These are phyloP conservation scores for Geranium incanum DNA, from an alignment of 441 rosid genomes.

Conservation along the genomic window DNA sequence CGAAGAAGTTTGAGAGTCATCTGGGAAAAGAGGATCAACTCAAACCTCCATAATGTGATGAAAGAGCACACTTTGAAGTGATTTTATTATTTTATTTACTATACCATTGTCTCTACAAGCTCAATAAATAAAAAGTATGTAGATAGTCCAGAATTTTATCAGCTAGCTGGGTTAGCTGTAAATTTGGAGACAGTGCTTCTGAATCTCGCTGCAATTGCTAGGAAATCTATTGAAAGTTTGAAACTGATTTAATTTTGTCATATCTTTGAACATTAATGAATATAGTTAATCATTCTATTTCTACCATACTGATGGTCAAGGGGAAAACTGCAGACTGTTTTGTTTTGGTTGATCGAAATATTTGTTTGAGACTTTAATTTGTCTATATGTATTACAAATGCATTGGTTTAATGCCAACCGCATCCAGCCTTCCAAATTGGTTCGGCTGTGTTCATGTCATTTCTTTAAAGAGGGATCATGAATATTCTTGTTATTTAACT, in stretches of 20 bases:
- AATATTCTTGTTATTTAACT: background rate
- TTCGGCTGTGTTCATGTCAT: no score
- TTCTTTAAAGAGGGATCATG: conserved; percentile 1
- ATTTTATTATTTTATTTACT: no score
- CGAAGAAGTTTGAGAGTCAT: background rate
- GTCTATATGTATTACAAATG: background rate
- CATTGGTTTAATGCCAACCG: background rate
- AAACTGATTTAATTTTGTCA: background rate
- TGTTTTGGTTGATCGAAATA: background rate
- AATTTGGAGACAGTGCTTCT: background rate
- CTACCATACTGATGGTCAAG: background rate
- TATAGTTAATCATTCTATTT: background rate
- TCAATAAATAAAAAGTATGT: background rate
- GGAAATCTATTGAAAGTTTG: background rate
- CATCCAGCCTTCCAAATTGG: background rate
- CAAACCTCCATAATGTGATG: background rate
- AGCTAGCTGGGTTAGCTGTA: background rate
- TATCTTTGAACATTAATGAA: background rate
- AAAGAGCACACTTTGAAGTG: background rate
- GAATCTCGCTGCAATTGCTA: background rate
- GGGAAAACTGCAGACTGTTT: background rate
- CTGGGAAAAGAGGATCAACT: background rate
- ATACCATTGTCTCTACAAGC: background rate
- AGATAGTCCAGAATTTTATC: background rate
- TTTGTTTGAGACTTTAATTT: background rate